These are phyloP conservation scores for Papiliotrema fonsecae DNA, from an alignment of 1,284 basidiomycete species.

Conservation along the genomic window DNA sequence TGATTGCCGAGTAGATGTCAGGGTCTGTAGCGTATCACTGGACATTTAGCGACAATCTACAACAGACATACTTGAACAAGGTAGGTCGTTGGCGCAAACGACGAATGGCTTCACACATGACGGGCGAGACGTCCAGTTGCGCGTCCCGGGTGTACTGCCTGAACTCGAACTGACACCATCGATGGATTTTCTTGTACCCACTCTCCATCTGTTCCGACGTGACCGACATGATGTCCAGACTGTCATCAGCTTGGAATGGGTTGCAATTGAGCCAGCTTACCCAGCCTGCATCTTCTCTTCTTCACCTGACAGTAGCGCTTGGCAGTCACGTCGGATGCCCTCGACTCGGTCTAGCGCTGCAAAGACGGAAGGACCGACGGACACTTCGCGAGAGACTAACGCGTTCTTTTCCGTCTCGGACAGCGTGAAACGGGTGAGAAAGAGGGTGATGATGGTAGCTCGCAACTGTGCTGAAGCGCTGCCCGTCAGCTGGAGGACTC, in stretches of 20 bases:
- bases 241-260: conserved; percentile 40
- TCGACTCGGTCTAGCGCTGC: conserved; percentile 80
- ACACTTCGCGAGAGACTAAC: conserved; percentile 71
- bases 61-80: conserved; percentile 64
- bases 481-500: conserved; percentile 15
- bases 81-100: conserved; percentile 70
- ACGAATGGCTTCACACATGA: conserved; percentile 67
- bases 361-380: conserved; percentile 70
- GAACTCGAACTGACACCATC: conserved; percentile 83
- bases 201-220: conserved; percentile 79
- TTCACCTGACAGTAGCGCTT: conserved; percentile 78
- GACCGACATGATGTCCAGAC: conserved; percentile 79
- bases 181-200: conserved; percentile 81
- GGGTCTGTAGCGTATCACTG: conserved; percentile 70
- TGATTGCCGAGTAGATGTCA: conserved; percentile 76
- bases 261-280: conserved; percentile 49
- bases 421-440: conserved; percentile 81
- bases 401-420: conserved; percentile 65
- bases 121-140: conserved; percentile 68
- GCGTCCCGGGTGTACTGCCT: conserved; percentile 71
- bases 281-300: conserved; percentile 73
- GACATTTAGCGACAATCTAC: too few species aligned
- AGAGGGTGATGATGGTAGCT: conserved; percentile 69
- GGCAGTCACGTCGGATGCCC: conserved; percentile 74
- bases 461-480: conserved; percentile 55